Evolutionary conservation across 192 early-diverging fungal genomes (phyloP), one percentile per base, ranked within the genome.

Genomic region (Coemansia sp.): DNA sequence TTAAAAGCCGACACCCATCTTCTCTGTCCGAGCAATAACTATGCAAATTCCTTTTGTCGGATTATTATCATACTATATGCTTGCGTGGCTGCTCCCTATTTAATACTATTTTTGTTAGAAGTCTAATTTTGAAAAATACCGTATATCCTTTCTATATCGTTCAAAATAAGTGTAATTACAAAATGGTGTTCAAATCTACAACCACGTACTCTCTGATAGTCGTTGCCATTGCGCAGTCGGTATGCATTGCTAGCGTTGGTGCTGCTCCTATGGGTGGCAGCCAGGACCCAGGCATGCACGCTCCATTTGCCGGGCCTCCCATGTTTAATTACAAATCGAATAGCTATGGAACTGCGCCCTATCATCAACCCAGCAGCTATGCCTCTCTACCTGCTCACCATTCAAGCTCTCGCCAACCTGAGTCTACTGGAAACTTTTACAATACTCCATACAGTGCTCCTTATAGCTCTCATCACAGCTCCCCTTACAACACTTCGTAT

Each of bases 201-300:
- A 72, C 78, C 36, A 63, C 73, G 6, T 80, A 80, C 46, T 51
- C 78, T 21, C 51, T 80, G 66, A 67, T 76, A 46, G 56, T 71
- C 45, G 63, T 68, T 52, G 62, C 70, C 5, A 22, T 75, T 8
- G 62, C 78, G 15, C 73, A 73, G 70, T 67, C 73, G 7, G 49
- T 75, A 41, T 26, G 62, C 3, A 65, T 43, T 6, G 52, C 54
- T 1, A 45, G 39, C 0, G 59, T 46, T 42, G 12, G 18, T 22
- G 66, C 32, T 8, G 57, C 52, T 8, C 21, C 58, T 0, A 26
- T 46, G 32, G 7, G 39, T 19, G 26, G 51, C 39, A 57, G 13
- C 54, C 22, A 11, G 43, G 4, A 18, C 13, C 60, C 21, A 8
- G 26, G 37, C 37, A 18, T 7, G 21, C 60, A 15, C 2, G 59